Conservation (phyloP, 352 stramenopile genomes). For the Chrysophaeum taylorii region DNA sequence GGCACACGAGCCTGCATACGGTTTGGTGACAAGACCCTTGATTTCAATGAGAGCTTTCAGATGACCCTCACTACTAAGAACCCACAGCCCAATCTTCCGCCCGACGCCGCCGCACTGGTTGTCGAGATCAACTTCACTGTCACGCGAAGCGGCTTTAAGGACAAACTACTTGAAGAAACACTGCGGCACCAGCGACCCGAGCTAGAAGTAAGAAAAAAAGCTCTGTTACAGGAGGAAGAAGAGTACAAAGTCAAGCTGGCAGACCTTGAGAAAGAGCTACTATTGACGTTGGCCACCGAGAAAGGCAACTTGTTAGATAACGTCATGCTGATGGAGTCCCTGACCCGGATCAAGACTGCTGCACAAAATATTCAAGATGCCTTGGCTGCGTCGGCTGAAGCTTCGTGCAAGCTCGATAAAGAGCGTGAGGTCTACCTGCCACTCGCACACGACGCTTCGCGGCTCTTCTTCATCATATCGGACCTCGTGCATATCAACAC, state of each 20-base stretch:
- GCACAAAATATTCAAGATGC: conserved; percentile 74
- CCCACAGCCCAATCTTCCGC: conserved; percentile 64
- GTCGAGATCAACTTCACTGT: conserved; percentile 89
- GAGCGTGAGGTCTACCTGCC: conserved; percentile 75
- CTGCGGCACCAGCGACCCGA: conserved; percentile 85
- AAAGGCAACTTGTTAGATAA: conserved; percentile 89
- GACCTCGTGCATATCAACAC: conserved; percentile 72
- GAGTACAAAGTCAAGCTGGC: conserved; percentile 84
- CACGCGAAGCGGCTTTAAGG: conserved; percentile 77
- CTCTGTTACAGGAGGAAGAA: conserved; percentile 77
- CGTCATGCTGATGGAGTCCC: conserved; percentile 76
- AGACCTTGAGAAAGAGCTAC: conserved; percentile 77
- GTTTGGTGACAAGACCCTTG: conserved; percentile 77
- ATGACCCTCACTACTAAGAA: conserved; percentile 79
- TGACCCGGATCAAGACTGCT: conserved; percentile 81
- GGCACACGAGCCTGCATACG: conserved; percentile 73
- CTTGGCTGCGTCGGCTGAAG: conserved; percentile 69
- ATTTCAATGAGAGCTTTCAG: conserved; percentile 88
- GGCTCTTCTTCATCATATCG: conserved; percentile 85
- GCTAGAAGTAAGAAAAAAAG: conserved; percentile 78
- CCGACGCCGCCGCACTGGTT: conserved; percentile 71
- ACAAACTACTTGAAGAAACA: conserved; percentile 77
- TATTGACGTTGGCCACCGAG: conserved; percentile 76
- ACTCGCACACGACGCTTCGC: conserved; percentile 71
- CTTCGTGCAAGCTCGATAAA: conserved; percentile 73